Conservation (phyloP, 1,284 basidiomycete species). For the Phlebopus sp. region DNA sequence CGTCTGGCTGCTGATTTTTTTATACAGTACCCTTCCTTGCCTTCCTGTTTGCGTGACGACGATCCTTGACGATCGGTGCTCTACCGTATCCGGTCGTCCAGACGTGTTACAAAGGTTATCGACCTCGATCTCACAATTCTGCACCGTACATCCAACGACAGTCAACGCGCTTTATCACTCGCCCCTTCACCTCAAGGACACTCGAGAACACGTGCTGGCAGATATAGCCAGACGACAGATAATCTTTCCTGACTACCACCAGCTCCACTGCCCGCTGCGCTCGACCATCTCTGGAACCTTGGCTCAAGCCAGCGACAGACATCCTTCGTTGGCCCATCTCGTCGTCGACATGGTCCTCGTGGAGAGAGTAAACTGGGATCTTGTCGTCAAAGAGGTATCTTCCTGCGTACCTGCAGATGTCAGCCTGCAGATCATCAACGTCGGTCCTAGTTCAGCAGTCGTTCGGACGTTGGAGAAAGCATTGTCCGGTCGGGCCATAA, state of each 20-base stretch:
- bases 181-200: conserved; percentile 30
- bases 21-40: conserved; percentile 20
- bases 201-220: conserved; percentile 39
- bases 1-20: conserved; percentile 5
- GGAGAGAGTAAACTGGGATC: conserved; percentile 55
- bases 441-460: conserved; percentile 53
- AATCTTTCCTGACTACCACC: conserved; percentile 44
- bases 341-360: conserved; percentile 59
- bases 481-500: conserved; percentile 26
- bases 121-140: conserved; percentile 31
- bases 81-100: conserved; percentile 60
- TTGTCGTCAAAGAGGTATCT: conserved; percentile 35
- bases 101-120: conserved; percentile 46
- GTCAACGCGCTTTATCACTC: conserved; percentile 57
- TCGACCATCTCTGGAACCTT: conserved; percentile 47
- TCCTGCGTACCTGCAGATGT: conserved; percentile 23
- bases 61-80: conserved; percentile 42
- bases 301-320: conserved; percentile 23
- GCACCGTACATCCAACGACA: conserved; percentile 39
- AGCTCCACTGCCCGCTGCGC: conserved; percentile 45
- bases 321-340: conserved; percentile 40
- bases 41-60: conserved; percentile 49
- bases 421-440: conserved; percentile 43
- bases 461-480: conserved; percentile 39
- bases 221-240: conserved; percentile 48